Evolutionary conservation across 1,284 basidiomycete species (phyloP).

Genomic region (Trametes hirsuta): DNA sequence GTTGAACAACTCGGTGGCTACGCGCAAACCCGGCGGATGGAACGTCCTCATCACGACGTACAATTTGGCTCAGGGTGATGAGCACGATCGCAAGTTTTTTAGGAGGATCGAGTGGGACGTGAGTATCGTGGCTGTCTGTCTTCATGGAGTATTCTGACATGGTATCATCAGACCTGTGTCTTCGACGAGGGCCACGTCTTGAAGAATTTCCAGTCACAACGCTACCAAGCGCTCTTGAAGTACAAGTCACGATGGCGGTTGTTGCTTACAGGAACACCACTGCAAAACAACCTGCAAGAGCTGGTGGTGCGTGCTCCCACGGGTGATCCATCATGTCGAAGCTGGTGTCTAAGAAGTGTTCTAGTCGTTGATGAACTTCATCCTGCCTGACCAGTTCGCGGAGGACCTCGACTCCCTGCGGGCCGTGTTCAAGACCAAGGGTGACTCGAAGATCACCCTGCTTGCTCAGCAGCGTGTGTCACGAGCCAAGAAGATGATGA

Average conservation of each 20-base stretch:
- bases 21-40: constrained; percentile 63
- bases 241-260: constrained; percentile 90
- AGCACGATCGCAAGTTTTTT: constrained; percentile 92
- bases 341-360: constrained; percentile 9
- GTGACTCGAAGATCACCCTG: constrained; percentile 83
- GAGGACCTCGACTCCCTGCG: constrained; percentile 78
- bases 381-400: constrained; percentile 89
- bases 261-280: constrained; percentile 93
- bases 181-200: constrained; percentile 97
- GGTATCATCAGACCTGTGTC: constrained; percentile 69
- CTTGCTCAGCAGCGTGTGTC: constrained; percentile 91
- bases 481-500: constrained; percentile 98
- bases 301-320: constrained; percentile 73
- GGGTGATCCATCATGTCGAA: background rate
- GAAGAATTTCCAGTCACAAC: constrained; percentile 96
- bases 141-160: background rate
- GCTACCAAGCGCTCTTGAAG: constrained; percentile 88
- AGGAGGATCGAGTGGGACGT: constrained; percentile 91
- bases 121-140: constrained; percentile 36
- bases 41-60: constrained; percentile 98
- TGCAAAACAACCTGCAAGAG: constrained; percentile 93
- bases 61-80: constrained; percentile 88
- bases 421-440: constrained; percentile 96
- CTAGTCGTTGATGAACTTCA: constrained; percentile 98
- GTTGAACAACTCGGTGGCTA: constrained; percentile 43